Evolutionary conservation across 352 stramenopile genomes (phyloP).

Genomic region (Pythium rhizo-oryzae): DNA sequence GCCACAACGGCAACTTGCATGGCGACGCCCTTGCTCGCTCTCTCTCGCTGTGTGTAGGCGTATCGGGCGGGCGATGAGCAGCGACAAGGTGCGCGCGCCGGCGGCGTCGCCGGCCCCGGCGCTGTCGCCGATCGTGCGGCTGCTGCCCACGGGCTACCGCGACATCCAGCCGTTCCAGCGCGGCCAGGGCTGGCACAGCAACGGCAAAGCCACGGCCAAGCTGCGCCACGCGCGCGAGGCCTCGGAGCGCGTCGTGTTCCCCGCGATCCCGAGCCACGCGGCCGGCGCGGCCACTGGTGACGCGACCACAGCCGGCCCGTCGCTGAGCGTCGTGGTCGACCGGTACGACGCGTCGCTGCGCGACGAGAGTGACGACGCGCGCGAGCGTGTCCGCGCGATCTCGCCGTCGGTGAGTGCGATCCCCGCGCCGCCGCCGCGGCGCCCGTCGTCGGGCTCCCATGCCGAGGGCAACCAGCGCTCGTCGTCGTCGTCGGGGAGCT

Average conservation of each 20-base stretch:
- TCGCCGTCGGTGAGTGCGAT: conserved; percentile 32
- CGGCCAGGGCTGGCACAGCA: conserved; percentile 66
- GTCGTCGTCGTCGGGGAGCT: conserved; percentile 27
- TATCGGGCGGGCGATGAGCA: conserved; percentile 4
- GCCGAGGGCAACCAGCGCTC: conserved; percentile 35
- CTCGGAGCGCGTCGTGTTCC: conserved; percentile 51
- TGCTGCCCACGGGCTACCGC: conserved; percentile 64
- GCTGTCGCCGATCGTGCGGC: conserved; percentile 61
- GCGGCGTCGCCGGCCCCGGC: conserved; percentile 18
- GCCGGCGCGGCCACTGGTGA: not conserved
- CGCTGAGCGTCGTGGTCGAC: conserved; percentile 19
- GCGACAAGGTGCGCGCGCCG: conserved; percentile 27
- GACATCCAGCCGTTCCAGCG: conserved; percentile 75
- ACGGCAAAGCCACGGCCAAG: conserved; percentile 41
- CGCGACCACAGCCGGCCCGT: conserved; percentile 10
- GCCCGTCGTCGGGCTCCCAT: conserved; percentile 24
- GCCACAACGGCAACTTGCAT: conserved; percentile 22
- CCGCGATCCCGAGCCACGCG: conserved; percentile 31
- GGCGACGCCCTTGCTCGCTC: not conserved
- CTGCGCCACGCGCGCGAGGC: conserved; percentile 27
- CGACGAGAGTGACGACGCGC: conserved; percentile 11
- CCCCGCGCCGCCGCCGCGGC: conserved; percentile 26
- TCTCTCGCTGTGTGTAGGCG: not conserved
- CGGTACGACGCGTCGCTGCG: not conserved
- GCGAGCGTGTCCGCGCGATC: conserved; percentile 21